Evolutionary conservation across 148 eudicot genomes (phyloP).

Genomic region (Pouteria glomerata): DNA sequence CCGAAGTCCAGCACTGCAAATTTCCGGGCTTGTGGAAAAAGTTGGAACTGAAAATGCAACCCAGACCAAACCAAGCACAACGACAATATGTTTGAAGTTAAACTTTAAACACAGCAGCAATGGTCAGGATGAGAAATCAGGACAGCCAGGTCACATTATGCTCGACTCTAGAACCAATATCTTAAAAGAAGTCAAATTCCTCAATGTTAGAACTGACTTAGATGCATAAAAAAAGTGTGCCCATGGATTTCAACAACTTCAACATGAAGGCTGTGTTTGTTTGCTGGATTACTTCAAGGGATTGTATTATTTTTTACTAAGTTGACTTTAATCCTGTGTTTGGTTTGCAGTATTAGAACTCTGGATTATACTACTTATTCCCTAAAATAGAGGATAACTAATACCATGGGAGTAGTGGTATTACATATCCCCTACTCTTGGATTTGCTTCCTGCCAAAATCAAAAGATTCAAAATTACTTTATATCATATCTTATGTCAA

Average conservation of each 20-base stretch:
- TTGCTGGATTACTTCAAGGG: too few species aligned
- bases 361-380: too few species aligned
- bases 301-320: too few species aligned
- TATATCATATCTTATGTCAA: too few species aligned
- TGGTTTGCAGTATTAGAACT: too few species aligned
- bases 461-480: too few species aligned
- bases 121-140: background rate
- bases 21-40: background rate
- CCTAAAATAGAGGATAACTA: too few species aligned
- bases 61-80: background rate
- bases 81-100: background rate
- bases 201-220: background rate
- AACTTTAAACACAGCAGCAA: background rate
- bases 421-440: too few species aligned
- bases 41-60: background rate
- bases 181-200: conserved; percentile 1
- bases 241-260: background rate
- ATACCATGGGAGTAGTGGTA: too few species aligned
- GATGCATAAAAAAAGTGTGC: background rate
- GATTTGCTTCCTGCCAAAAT: too few species aligned
- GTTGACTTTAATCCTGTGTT: too few species aligned
- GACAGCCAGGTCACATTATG: background rate
- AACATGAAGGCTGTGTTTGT: too few species aligned
- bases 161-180: background rate
- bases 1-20: background rate